Evolutionary conservation across 2,329 filamentous ascomycete genomes (phyloP), one percentile per base, ranked within the genome.

Genomic region (Colletotrichum sp.): DNA sequence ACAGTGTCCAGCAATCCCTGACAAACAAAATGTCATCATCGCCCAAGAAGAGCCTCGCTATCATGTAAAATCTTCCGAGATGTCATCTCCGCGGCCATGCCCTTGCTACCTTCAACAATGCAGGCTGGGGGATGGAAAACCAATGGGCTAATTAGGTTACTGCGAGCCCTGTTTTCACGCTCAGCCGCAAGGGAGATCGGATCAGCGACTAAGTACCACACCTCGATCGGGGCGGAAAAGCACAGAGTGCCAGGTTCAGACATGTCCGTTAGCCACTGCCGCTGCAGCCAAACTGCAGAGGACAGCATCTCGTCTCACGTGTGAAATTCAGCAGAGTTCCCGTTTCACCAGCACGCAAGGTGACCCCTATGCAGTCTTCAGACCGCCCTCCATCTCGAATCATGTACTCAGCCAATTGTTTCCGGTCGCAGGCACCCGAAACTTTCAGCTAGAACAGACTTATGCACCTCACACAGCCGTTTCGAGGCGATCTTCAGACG

Each of bases 391-490:
- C 27, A 33, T 34, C 29, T 61, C 51, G 68, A 58, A 27, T 67
- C 57, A 47, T 72, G 55, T 62, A 66, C 57, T 71, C 43, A 8
- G 33, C 18, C 18, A 58, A 18, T 24, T 63, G 66, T 68, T 72
- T 59, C 63, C 27, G 27, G 69, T 64, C 57, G 33, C 55, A 18
- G 47, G 18, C 7, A 38, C 18, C 34, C 69, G 71, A 72, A 74
- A 74, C 68, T 59, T 64, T 12, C 8, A 34, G 31, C 29, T 31
- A 18, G 8, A 54, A 34, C 24, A 36, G 47, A n/a, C 27, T 72
- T 47, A 67, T 67, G 72, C 72, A 67, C 27, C 72, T 54, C 62
- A 47, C 59, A 62, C 31, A 51, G 43, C 29, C 51, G 71, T 74
- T 74, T 71, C 36, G 18, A 24, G 21, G 58, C 11, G 9, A 13